Conservation (phyloP, 1,284 basidiomycete species). For the Austroboletus novae-zelandiae region DNA sequence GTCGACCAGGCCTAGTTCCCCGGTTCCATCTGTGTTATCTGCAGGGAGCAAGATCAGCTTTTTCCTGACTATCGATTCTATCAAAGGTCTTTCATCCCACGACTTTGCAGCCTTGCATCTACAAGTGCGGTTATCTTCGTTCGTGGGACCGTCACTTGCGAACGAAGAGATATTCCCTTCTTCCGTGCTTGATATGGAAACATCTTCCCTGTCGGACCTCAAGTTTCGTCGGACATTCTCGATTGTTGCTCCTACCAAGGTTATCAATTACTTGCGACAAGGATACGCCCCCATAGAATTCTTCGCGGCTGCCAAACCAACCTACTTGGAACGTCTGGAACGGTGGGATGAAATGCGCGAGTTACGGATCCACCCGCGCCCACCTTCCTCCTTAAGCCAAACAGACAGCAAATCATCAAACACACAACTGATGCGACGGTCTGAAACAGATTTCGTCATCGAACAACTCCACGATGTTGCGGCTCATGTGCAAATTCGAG, state of each 20-base stretch:
- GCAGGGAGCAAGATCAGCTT: constrained; percentile 80
- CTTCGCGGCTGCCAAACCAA: constrained; percentile 77
- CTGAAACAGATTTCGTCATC: constrained; percentile 89
- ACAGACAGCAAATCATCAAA: constrained; percentile 38
- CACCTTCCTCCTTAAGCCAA: constrained; percentile 33
- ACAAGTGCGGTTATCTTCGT: constrained; percentile 80
- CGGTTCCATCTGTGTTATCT: constrained; percentile 59
- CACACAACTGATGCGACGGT: constrained; percentile 77
- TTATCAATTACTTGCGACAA: constrained; percentile 67
- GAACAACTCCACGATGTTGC: constrained; percentile 89
- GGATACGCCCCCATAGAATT: constrained; percentile 86
- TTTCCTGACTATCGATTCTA: constrained; percentile 78
- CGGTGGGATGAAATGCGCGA: constrained; percentile 90
- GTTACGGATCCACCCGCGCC: constrained; percentile 42
- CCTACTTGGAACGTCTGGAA: constrained; percentile 85
- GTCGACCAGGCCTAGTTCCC: constrained; percentile 69
- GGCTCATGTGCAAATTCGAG: constrained; percentile 82
- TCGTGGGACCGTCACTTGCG: constrained; percentile 66
- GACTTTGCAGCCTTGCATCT: constrained; percentile 84
- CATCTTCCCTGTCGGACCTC: constrained; percentile 71
- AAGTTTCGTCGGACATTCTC: constrained; percentile 81
- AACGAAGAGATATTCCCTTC: constrained; percentile 86
- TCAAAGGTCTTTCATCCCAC: constrained; percentile 83
- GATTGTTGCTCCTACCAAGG: constrained; percentile 71
- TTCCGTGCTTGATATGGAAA: constrained; percentile 68